These are phyloP conservation scores for Sclerotinia borealis DNA, from an alignment of 2,329 filamentous ascomycete species.

Conservation along the genomic window DNA sequence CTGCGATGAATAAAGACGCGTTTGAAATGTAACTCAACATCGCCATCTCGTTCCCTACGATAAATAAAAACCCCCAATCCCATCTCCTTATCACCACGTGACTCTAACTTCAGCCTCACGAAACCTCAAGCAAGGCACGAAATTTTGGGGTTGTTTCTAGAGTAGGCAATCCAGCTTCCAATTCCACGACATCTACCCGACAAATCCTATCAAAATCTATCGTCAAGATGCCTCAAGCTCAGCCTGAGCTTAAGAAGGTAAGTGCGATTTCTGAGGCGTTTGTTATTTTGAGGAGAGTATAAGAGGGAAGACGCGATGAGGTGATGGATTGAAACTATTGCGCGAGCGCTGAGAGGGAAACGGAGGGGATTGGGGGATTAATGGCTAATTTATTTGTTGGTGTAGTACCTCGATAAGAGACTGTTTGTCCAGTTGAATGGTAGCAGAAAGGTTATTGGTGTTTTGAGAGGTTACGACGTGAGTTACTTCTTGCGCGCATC, in stretches of 20 bases:
- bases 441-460: slow-evolving; percentile 92
- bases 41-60: neutral
- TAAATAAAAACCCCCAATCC: neutral
- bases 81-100: slow-evolving; percentile 27
- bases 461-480: slow-evolving; percentile 94
- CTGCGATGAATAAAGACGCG: neutral
- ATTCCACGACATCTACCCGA: slow-evolving; percentile 13
- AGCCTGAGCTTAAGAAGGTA: slow-evolving; percentile 98
- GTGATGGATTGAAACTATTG: slow-evolving; percentile 7
- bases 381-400: slow-evolving; percentile 19
- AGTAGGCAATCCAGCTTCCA: slow-evolving; percentile 8
- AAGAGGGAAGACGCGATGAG: slow-evolving; percentile 11
- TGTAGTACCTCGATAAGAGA: slow-evolving; percentile 96
- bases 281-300: neutral
- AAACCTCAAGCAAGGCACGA: slow-evolving; percentile 12
- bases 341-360: slow-evolving; percentile 2
- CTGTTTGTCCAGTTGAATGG: slow-evolving; percentile 97
- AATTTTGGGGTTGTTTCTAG: slow-evolving; percentile 9
- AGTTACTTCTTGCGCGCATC: slow-evolving; percentile 10
- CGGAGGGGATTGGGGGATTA: slow-evolving; percentile 53
- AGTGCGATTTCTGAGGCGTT: slow-evolving; percentile 18
- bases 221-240: slow-evolving; percentile 83
- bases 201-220: slow-evolving; percentile 13
- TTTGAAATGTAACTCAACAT: neutral
- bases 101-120: slow-evolving; percentile 16